Evolutionary conservation across 2,329 filamentous ascomycete species (phyloP).

Genomic region (Arthrobotrys conoides): DNA sequence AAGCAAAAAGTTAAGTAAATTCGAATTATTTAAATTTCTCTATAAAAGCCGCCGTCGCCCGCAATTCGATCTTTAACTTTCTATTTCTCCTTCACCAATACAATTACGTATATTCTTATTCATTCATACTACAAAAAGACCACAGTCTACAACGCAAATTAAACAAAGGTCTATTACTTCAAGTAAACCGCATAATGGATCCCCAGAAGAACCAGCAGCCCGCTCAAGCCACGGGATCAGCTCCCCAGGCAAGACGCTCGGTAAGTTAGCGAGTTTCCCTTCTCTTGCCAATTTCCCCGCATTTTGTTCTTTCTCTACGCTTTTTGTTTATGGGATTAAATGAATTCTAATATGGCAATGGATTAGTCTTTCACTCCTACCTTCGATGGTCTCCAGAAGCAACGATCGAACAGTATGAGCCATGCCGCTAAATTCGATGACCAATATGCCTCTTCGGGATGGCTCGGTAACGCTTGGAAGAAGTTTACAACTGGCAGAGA

Average conservation of each 20-base stretch:
- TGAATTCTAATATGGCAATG: constrained; percentile 11
- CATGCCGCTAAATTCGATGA: constrained; percentile 60
- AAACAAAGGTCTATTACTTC: background rate
- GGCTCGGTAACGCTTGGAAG: constrained; percentile 49
- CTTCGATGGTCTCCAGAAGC: constrained; percentile 50
- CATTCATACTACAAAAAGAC: constrained; percentile 12
- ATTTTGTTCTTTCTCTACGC: constrained; percentile 14
- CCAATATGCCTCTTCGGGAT: constrained; percentile 39
- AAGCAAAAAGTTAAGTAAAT: constrained; percentile 3
- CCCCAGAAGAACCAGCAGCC: constrained; percentile 31
- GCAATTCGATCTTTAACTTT: background rate
- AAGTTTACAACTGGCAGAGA: constrained; percentile 58
- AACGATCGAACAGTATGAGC: constrained; percentile 46
- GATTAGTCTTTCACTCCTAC: constrained; percentile 32
- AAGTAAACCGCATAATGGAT: constrained; percentile 25
- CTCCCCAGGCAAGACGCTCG: constrained; percentile 44
- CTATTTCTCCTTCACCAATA: constrained; percentile 12
- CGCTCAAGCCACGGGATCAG: background rate
- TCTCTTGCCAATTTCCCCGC: constrained; percentile 43
- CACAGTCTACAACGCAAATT: constrained; percentile 42
- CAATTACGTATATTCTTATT: background rate
- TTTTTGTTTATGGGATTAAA: too few species aligned
- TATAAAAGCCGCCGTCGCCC: constrained; percentile 32
- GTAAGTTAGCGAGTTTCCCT: constrained; percentile 41
- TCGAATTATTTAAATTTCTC: constrained; percentile 1